Evolutionary conservation across 225 moss, liverwort and hornwort genomes (phyloP).

Genomic region (Anthoceros angustus): DNA sequence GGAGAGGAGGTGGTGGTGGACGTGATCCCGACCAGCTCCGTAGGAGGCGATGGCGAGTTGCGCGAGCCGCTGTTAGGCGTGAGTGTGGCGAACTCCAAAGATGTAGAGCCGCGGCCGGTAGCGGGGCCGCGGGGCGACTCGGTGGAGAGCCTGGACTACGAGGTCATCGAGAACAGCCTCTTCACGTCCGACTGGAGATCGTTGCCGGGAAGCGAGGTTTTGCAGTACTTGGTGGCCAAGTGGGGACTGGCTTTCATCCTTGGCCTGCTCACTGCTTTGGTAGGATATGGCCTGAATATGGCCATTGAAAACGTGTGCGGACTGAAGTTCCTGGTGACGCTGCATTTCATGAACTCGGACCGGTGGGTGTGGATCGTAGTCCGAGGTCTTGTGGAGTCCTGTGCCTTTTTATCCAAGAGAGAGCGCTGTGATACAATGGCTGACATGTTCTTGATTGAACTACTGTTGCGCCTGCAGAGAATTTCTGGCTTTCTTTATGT

Average conservation of each 20-base stretch:
- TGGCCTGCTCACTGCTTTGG: constrained; percentile 45
- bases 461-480: constrained; percentile 26
- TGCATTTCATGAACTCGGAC: constrained; percentile 28
- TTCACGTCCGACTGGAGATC: constrained; percentile 90
- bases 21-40: not conserved
- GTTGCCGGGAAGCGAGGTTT: constrained; percentile 45
- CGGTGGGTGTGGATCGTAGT: constrained; percentile 17
- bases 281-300: constrained; percentile 59
- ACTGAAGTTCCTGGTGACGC: constrained; percentile 35
- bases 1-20: not conserved
- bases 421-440: no score
- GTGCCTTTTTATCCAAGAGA: no score
- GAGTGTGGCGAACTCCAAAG: not conserved
- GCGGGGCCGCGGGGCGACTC: not conserved
- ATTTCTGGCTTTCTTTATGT: constrained; percentile 35
- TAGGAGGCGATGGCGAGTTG: not conserved
- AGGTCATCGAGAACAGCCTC: constrained; percentile 68
- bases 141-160: constrained; percentile 1
- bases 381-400: no score
- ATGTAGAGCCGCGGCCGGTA: not conserved
- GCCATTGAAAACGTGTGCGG: constrained; percentile 83
- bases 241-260: constrained; percentile 73
- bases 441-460: no score
- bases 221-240: constrained; percentile 69
- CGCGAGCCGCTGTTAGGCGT: not conserved